phyloP scores from a whole-genome alignment of 176 grass and related monocot species.

The Carex myosuroides region DNA sequence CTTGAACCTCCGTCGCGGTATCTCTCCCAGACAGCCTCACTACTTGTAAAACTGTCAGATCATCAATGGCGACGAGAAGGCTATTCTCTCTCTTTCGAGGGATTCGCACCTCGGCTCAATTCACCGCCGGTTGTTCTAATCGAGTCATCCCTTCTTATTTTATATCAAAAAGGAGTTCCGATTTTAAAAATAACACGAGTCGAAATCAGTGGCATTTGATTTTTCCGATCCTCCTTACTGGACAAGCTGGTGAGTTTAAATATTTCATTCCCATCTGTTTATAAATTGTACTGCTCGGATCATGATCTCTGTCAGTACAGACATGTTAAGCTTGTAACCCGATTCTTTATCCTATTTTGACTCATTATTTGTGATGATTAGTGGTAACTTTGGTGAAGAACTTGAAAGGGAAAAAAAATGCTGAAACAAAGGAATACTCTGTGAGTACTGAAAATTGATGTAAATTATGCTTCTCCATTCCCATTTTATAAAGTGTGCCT shows the following conservation, averaged over 20 bases:
- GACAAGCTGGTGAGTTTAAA: constrained; percentile 11
- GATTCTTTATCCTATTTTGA: not conserved
- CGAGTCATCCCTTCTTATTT: not conserved
- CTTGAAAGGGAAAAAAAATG: not conserved
- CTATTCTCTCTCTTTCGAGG: constrained; percentile 14
- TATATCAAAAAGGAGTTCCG: not conserved
- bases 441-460: not conserved
- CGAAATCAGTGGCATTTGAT: constrained; percentile 8
- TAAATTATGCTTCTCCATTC: not conserved
- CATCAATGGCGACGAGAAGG: constrained; percentile 25
- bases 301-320: not conserved
- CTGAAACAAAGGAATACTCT: not conserved
- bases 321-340: not conserved
- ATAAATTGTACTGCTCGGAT: not conserved
- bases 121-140: not conserved
- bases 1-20: not conserved
- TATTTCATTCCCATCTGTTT: not conserved
- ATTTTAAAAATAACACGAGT: not conserved
- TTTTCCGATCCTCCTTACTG: not conserved
- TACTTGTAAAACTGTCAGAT: not conserved
- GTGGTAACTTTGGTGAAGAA: not conserved
- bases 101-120: constrained; percentile 1
- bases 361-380: not conserved
- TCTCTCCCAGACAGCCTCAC: not conserved
- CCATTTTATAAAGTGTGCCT: not conserved